These are phyloP conservation scores for Epipyxis sp. DNA, from an alignment of 108 stramenopile species.

Conservation along the genomic window DNA sequence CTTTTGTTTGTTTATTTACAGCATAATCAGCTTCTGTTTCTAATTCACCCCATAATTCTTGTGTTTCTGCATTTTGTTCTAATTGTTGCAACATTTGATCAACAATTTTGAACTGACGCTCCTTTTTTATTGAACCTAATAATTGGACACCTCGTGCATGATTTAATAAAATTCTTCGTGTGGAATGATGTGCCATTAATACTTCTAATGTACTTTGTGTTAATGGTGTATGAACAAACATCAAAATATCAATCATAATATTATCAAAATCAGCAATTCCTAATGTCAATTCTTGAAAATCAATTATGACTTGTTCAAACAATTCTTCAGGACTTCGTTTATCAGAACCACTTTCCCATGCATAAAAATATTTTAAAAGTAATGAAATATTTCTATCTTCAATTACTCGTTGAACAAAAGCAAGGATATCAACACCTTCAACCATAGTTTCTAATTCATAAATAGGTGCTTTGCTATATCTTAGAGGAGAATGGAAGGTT, in stretches of 20 bases:
- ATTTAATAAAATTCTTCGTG: conserved; percentile 9
- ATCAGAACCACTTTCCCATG: background rate
- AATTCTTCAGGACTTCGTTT: background rate
- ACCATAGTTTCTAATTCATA: conserved; percentile 33
- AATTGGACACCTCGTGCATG: conserved; percentile 34
- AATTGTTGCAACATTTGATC: conserved; percentile 28
- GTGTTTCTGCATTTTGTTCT: conserved; percentile 36
- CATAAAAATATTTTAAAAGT: background rate
- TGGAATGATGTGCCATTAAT: conserved; percentile 40
- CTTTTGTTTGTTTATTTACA: conserved; percentile 27
- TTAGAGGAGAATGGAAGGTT: background rate
- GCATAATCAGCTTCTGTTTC: conserved; percentile 26
- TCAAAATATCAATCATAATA: conserved; percentile 39
- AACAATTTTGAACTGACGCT: background rate
- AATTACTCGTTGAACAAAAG: conserved; percentile 13
- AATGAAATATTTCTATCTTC: conserved; percentile 27
- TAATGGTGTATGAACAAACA: conserved; percentile 37
- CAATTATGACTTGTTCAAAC: background rate
- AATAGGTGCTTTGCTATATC: conserved; percentile 28
- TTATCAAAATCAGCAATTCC: conserved; percentile 27
- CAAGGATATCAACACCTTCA: conserved; percentile 27
- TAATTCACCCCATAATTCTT: conserved; percentile 44
- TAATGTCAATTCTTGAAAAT: conserved; percentile 1
- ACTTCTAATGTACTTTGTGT: conserved; percentile 38
- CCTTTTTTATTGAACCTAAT: conserved; percentile 2